Evolutionary conservation across 2,329 filamentous ascomycete species (phyloP).

Genomic region (Cladophialophora carrionii): DNA sequence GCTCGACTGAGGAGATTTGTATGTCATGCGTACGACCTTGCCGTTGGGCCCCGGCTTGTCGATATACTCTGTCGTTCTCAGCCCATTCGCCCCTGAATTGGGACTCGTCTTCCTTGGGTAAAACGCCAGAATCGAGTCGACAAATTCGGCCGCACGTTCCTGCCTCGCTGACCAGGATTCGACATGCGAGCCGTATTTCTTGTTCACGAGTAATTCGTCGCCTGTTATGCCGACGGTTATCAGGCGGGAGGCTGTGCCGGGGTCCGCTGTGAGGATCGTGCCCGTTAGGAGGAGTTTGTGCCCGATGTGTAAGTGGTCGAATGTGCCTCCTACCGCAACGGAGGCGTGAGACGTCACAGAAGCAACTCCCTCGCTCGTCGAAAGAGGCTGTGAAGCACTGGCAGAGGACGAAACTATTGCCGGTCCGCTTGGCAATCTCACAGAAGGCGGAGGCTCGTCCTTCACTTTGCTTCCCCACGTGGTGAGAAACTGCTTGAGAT

Average conservation of each 20-base stretch:
- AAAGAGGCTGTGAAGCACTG: not conserved
- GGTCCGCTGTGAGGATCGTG: constrained; percentile 68
- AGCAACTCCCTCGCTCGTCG: constrained; percentile 14
- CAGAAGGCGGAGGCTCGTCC: constrained; percentile 22
- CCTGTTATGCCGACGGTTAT: constrained; percentile 87
- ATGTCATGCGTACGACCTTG: constrained; percentile 43
- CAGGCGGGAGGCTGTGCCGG: constrained; percentile 37
- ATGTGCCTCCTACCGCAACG: constrained; percentile 87
- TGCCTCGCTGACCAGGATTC: constrained; percentile 80
- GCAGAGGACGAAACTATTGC: constrained; percentile 16
- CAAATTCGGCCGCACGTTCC: constrained; percentile 69
- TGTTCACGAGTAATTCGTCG: constrained; percentile 81
- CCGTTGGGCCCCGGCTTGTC: constrained; percentile 46
- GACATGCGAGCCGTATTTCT: constrained; percentile 80
- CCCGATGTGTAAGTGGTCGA: constrained; percentile 92
- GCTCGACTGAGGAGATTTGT: constrained; percentile 40
- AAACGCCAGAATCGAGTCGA: constrained; percentile 65
- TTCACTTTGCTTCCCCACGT: constrained; percentile 28
- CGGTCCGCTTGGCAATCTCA: constrained; percentile 31
- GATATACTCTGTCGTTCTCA: constrained; percentile 40
- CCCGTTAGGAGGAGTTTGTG: constrained; percentile 97
- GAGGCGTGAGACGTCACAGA: constrained; percentile 54
- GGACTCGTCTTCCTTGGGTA: constrained; percentile 49
- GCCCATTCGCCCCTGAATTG: constrained; percentile 8
- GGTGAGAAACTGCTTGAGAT: constrained; percentile 46